Percentiles rank a stretch among this genome's conserved stretches.
Conservation (phyloP, 2,329 filamentous ascomycete genomes). For the Epichloe sp. region DNA sequence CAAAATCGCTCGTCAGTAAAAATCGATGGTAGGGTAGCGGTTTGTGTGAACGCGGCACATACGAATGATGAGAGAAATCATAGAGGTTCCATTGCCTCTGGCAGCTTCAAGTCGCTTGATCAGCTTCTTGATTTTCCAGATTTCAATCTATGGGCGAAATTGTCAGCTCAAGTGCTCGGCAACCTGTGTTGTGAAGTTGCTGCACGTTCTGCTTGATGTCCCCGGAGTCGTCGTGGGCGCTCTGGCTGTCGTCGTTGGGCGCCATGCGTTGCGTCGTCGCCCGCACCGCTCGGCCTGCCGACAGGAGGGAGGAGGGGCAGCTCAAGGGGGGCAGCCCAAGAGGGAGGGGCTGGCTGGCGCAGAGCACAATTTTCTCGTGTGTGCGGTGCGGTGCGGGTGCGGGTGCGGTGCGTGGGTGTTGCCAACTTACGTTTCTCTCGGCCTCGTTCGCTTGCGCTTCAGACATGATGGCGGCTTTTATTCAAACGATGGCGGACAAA, state of each 20-base stretch:
- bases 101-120: slow-evolving; percentile 97
- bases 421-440: slow-evolving; percentile 72
- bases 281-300: slow-evolving; percentile 1
- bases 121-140: slow-evolving; percentile 99
- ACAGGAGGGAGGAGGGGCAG: slow-evolving; percentile 12
- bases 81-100: slow-evolving; percentile 95
- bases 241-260: background rate
- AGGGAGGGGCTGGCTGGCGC: slow-evolving; percentile 1
- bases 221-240: background rate
- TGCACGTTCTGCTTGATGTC: background rate
- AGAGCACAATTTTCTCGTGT: slow-evolving; percentile 10
- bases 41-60: slow-evolving; percentile 25
- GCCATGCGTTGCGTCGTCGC: background rate
- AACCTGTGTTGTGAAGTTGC: background rate
- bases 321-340: background rate
- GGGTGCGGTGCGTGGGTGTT: background rate
- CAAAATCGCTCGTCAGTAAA: slow-evolving; percentile 3
- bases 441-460: slow-evolving; percentile 79
- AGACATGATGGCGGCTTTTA: slow-evolving; percentile 55
- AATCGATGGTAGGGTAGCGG: background rate
- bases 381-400: background rate
- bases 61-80: slow-evolving; percentile 99
- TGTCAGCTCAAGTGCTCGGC: slow-evolving; percentile 3
- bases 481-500: slow-evolving; percentile 11
- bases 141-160: slow-evolving; percentile 43